phyloP scores from a whole-genome alignment of 2,329 filamentous ascomycete genomes.

The Stemphylium beticola region DNA sequence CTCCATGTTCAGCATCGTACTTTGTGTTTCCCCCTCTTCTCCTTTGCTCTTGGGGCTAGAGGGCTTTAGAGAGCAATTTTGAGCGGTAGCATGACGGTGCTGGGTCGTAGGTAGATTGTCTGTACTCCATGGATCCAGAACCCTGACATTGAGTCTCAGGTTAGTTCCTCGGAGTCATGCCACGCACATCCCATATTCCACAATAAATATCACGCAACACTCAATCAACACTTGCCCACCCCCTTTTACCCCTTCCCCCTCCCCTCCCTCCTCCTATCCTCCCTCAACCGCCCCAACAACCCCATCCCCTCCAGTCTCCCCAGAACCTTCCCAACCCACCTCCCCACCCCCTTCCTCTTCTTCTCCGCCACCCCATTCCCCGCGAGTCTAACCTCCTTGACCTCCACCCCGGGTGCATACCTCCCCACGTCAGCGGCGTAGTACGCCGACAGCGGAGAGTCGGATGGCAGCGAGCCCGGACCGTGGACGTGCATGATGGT shows the following conservation, averaged over 20 bases:
- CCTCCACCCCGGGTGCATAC: neutral
- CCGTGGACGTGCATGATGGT: neutral
- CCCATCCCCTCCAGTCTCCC: constrained; percentile 15
- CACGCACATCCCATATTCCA: neutral
- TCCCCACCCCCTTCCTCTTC: constrained; percentile 5
- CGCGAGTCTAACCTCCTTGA: neutral
- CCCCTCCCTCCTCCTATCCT: neutral
- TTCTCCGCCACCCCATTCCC: neutral
- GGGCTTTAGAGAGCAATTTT: no score
- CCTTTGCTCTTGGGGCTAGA: no score
- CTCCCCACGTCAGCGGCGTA: constrained; percentile 13
- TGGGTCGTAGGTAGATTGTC: no score
- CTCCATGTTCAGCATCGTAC: no score
- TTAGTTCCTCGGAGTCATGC: no score
- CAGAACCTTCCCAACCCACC: constrained; percentile 20
- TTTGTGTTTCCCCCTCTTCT: no score
- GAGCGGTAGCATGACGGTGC: no score
- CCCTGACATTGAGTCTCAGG: no score
- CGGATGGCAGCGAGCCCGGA: neutral
- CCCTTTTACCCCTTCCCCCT: neutral
- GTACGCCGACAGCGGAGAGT: constrained; percentile 9
- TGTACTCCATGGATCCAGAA: no score
- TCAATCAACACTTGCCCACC: no score
- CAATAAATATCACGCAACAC: neutral
- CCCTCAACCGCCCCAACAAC: constrained; percentile 11